Percentiles rank a stretch among this genome's conserved stretches.
phyloP scores from a whole-genome alignment of 2,329 filamentous ascomycete genomes.

The Diplocarpon rosae region DNA sequence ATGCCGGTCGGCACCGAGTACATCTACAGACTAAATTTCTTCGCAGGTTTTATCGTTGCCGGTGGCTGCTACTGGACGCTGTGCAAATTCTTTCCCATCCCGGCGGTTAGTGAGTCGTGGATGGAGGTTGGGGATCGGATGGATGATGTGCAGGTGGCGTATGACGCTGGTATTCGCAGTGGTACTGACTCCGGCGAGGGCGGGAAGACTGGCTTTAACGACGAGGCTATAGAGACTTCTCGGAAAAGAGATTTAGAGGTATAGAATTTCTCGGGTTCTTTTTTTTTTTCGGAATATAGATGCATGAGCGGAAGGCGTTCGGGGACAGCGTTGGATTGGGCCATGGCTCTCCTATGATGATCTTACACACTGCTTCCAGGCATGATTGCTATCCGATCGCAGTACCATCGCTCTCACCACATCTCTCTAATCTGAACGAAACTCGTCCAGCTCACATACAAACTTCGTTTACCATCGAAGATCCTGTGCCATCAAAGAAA shows the following conservation, averaged over 20 bases:
- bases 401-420: no score
- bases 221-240: not conserved
- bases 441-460: no score
- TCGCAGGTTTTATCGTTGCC: constrained; percentile 69
- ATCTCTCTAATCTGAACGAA: no score
- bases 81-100: constrained; percentile 59
- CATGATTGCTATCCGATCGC: no score
- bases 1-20: constrained; percentile 74
- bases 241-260: constrained; percentile 12
- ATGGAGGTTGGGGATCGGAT: constrained; percentile 61
- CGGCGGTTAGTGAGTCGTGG: constrained; percentile 65
- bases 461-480: no score
- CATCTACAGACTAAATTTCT: constrained; percentile 87
- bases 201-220: no score
- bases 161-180: constrained; percentile 11
- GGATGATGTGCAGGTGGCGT: constrained; percentile 32
- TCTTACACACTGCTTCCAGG: no score
- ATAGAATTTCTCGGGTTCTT: constrained; percentile 1
- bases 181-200: constrained; percentile 3
- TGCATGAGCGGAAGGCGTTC: no score
- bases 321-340: no score
- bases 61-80: constrained; percentile 56
- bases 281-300: not conserved
- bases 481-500: no score
- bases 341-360: no score